Percentiles rank a stretch among this genome's conserved stretches.
phyloP scores from a whole-genome alignment of 352 stramenopile genomes.

The Pythium grandisporangium region DNA sequence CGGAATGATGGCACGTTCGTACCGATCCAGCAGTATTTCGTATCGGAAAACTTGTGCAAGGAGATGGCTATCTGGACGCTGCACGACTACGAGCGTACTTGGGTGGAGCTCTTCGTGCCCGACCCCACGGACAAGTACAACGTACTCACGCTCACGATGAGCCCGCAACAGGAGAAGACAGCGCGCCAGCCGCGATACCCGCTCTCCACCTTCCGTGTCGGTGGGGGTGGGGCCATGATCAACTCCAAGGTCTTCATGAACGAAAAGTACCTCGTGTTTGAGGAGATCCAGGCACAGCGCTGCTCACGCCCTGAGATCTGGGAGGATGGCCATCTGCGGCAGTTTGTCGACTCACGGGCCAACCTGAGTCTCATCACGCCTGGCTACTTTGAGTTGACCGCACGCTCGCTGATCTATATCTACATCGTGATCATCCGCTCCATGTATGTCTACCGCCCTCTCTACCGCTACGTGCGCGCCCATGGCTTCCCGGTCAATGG shows the following conservation, averaged over 20 bases:
- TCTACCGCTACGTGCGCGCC: not conserved
- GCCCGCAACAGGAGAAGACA: not conserved
- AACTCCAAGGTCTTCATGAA: not conserved
- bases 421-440: not conserved
- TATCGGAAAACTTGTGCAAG: not conserved
- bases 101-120: not conserved
- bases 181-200: not conserved
- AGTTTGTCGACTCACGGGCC: not conserved
- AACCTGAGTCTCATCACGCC: not conserved
- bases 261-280: not conserved
- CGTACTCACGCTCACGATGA: not conserved
- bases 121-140: not conserved
- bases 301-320: not conserved
- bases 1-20: not conserved
- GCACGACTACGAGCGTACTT: not conserved
- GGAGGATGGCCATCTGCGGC: not conserved
- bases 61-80: not conserved
- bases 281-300: not conserved
- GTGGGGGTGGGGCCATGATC: not conserved
- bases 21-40: not conserved
- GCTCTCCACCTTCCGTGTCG: not conserved
- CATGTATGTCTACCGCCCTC: not conserved
- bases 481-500: not conserved
- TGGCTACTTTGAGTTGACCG: not conserved
- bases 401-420: not conserved